These are phyloP conservation scores for Ophiorrhiza pumila DNA, from an alignment of 257 asterid species.

Conservation along the genomic window DNA sequence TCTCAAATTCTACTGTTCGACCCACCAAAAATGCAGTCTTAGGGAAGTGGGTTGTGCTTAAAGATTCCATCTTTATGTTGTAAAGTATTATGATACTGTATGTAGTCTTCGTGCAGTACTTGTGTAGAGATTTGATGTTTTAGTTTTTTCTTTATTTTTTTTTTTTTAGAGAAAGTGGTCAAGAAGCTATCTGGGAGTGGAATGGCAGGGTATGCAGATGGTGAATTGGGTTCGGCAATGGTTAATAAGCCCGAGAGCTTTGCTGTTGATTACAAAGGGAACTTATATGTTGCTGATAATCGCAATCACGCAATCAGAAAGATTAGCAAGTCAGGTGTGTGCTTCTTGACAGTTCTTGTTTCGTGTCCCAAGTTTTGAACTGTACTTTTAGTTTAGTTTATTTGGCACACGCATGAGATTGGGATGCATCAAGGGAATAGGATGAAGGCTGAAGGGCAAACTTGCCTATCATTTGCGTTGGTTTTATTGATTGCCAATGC, in stretches of 20 bases:
- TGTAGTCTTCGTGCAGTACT: not conserved
- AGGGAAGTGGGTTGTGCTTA: not conserved
- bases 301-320: slow-evolving; percentile 61
- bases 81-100: not conserved
- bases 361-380: not conserved
- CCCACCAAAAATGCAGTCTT: not conserved
- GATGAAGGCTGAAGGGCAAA: not conserved
- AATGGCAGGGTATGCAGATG: slow-evolving; percentile 47
- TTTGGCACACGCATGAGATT: not conserved
- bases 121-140: not conserved
- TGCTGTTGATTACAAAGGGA: slow-evolving; percentile 69
- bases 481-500: not conserved
- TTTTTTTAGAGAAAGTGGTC: slow-evolving; percentile 41
- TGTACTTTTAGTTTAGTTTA: not conserved
- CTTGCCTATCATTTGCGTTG: not conserved
- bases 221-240: slow-evolving; percentile 57
- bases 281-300: slow-evolving; percentile 72
- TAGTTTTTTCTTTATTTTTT: not conserved
- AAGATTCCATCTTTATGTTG: not conserved
- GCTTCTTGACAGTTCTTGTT: no score
- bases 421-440: not conserved
- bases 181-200: slow-evolving; percentile 61
- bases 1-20: slow-evolving; percentile 5
- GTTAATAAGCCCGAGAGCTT: slow-evolving; percentile 66
- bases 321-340: slow-evolving; percentile 61